phyloP scores from a whole-genome alignment of 805 yeast species.

The Metschnikowia hibisci region DNA sequence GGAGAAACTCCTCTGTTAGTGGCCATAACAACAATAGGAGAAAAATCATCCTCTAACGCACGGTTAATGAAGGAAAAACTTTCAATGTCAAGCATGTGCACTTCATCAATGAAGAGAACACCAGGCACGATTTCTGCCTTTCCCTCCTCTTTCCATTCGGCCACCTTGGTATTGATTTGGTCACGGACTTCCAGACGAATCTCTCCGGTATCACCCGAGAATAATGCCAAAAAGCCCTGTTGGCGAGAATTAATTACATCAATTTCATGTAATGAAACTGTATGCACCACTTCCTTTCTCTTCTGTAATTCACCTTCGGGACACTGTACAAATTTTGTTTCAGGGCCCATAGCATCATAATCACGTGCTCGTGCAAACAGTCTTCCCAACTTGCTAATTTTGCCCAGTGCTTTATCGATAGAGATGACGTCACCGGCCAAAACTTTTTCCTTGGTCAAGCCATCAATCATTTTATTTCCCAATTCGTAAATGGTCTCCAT shows the following conservation, averaged over 20 bases:
- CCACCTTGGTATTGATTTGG: slow-evolving; percentile 94
- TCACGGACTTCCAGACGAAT: slow-evolving; percentile 93
- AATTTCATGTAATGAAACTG: slow-evolving; percentile 95
- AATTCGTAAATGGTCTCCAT: slow-evolving; percentile 98
- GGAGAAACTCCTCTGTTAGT: slow-evolving; percentile 91
- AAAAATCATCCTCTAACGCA: slow-evolving; percentile 93
- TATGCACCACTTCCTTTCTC: slow-evolving; percentile 92
- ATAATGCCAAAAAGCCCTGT: slow-evolving; percentile 93
- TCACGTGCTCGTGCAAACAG: slow-evolving; percentile 95
- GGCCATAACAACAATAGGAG: slow-evolving; percentile 98
- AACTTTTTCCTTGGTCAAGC: slow-evolving; percentile 90
- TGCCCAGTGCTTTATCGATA: slow-evolving; percentile 93
- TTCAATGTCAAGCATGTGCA: slow-evolving; percentile 96
- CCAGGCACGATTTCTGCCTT: slow-evolving; percentile 98
- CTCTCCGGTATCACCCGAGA: slow-evolving; percentile 97
- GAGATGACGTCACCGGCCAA: slow-evolving; percentile 96
- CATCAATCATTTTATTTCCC: slow-evolving; percentile 91
- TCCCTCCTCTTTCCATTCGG: slow-evolving; percentile 98
- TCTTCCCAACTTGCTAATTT: slow-evolving; percentile 90
- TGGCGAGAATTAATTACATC: slow-evolving; percentile 97
- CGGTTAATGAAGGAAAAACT: slow-evolving; percentile 92
- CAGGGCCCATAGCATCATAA: slow-evolving; percentile 98
- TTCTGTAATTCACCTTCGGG: slow-evolving; percentile 99
- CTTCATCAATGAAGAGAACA: slow-evolving; percentile 95
- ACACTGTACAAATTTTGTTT: slow-evolving; percentile 94